Conservation (phyloP, 2,329 filamentous ascomycete genomes). For the Diplodia corticola region DNA sequence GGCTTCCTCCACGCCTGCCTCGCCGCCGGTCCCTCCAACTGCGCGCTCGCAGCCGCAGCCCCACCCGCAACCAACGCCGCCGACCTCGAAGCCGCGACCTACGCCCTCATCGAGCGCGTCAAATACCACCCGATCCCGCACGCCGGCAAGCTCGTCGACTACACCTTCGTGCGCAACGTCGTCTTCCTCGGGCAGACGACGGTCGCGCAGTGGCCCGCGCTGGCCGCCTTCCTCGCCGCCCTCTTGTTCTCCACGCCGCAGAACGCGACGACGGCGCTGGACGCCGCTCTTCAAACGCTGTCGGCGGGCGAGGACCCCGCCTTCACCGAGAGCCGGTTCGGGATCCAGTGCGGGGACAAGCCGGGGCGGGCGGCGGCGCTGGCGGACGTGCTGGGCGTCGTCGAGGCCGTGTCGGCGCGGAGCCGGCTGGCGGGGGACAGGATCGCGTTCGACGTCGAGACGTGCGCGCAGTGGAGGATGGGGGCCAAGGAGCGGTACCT, state of each 20-base stretch:
- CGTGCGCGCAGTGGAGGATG: slow-evolving; percentile 28
- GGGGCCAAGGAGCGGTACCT: slow-evolving; percentile 26
- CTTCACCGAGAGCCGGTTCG: not conserved
- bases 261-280: not conserved
- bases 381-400: not conserved
- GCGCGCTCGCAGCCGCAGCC: not conserved
- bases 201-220: not conserved
- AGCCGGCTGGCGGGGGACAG: slow-evolving; percentile 27
- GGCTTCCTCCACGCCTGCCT: not conserved
- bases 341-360: slow-evolving; percentile 13
- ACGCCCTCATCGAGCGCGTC: not conserved
- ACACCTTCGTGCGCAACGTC: not conserved
- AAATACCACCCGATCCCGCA: slow-evolving; percentile 3
- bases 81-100: not conserved
- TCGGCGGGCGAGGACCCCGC: not conserved
- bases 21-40: not conserved
- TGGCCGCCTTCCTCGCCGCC: not conserved
- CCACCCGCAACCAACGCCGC: not conserved
- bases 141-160: not conserved
- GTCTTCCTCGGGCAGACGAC: not conserved
- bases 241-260: not conserved
- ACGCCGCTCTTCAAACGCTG: not conserved
- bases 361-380: not conserved
- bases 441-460: slow-evolving; percentile 30
- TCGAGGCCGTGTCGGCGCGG: not conserved